Conservation (phyloP, 768 basidiomycete genomes). For the Russula foetens region DNA sequence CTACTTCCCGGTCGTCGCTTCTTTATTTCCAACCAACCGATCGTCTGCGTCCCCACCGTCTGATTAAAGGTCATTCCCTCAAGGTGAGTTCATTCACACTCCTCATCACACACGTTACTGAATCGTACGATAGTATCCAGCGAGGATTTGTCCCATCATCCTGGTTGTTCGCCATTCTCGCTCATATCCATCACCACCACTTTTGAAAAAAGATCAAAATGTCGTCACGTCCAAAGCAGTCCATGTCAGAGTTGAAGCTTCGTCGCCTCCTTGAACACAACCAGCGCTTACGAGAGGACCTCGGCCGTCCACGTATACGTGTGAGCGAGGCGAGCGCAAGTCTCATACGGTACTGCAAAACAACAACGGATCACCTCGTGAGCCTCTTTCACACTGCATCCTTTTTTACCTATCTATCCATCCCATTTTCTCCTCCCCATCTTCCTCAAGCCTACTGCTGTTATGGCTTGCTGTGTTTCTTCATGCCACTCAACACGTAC, state of each 20-base stretch:
- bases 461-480: neutral
- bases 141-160: neutral
- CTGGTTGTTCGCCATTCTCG: neutral
- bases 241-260: conserved; percentile 77
- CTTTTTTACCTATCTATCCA: neutral
- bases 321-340: conserved; percentile 69
- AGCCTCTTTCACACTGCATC: conserved; percentile 21
- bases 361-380: conserved; percentile 63
- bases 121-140: neutral
- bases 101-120: neutral
- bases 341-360: conserved; percentile 66
- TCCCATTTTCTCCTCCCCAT: neutral
- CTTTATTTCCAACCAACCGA: neutral
- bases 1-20: neutral
- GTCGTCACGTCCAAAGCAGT: conserved; percentile 59
- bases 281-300: conserved; percentile 60
- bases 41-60: neutral
- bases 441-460: neutral
- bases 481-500: conserved; percentile 12
- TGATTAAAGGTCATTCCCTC: conserved; percentile 5
- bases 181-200: conserved; percentile 1
- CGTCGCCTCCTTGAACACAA: conserved; percentile 74
- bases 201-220: conserved; percentile 27
- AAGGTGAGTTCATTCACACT: neutral
- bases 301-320: conserved; percentile 59